Evolutionary conservation across 371 early-diverging fungal species (phyloP).

Genomic region (Rhizopus arrhizus): DNA sequence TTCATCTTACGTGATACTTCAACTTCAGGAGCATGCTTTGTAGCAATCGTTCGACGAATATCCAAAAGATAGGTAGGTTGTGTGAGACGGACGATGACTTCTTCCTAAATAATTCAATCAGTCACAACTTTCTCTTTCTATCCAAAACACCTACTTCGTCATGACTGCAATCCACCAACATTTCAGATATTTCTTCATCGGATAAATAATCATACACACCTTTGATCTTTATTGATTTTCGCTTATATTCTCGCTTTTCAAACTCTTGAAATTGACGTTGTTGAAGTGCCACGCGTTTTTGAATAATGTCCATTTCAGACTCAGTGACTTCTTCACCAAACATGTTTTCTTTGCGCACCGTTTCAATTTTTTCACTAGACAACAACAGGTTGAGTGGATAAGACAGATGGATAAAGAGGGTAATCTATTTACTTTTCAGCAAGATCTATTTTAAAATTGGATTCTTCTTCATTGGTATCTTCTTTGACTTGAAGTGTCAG

Average conservation of each 20-base stretch:
- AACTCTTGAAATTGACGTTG: constrained; percentile 82
- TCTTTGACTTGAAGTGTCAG: background rate
- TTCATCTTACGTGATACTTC: constrained; percentile 20
- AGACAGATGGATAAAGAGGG: background rate
- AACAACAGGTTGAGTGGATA: background rate
- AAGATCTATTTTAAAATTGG: constrained; percentile 23
- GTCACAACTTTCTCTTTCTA: no score
- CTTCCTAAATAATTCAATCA: constrained; percentile 45
- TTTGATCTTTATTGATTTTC: constrained; percentile 73
- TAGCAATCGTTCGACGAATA: constrained; percentile 74
- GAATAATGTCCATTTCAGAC: constrained; percentile 83
- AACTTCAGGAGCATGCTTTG: constrained; percentile 49
- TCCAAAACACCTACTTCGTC: constrained; percentile 63
- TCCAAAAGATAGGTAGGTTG: constrained; percentile 67
- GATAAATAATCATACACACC: constrained; percentile 73
- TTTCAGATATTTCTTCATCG: constrained; percentile 80
- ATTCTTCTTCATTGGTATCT: constrained; percentile 16
- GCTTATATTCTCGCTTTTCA: constrained; percentile 72
- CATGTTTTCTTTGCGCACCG: constrained; percentile 82
- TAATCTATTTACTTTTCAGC: constrained; percentile 25
- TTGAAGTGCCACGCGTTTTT: constrained; percentile 84
- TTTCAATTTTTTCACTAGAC: constrained; percentile 73
- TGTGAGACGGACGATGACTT: constrained; percentile 75
- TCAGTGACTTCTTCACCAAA: constrained; percentile 87
- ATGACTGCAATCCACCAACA: constrained; percentile 73